A percentile compares a stretch with the other conserved stretches of the same genome.
phyloP scores from a whole-genome alignment of 73 alveolate species.

The Effrenium voratum region DNA sequence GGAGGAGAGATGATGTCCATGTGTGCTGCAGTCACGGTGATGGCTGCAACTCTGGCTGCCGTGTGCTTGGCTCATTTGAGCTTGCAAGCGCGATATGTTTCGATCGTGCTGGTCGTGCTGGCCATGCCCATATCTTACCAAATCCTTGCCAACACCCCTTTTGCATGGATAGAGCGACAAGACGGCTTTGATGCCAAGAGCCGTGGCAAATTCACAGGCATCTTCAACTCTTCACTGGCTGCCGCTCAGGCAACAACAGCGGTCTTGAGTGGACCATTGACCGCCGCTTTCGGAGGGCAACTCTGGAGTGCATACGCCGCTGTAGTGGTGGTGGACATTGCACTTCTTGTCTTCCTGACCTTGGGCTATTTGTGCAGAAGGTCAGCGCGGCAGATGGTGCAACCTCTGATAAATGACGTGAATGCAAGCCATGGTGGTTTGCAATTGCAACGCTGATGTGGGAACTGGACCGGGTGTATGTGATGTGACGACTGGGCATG shows the following conservation, averaged over 20 bases:
- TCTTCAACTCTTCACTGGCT: conserved; percentile 67
- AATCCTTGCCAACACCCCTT: conserved; percentile 79
- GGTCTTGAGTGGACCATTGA: conserved; percentile 72
- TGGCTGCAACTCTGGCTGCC: neutral
- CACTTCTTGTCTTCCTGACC: conserved; percentile 1
- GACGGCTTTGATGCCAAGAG: conserved; percentile 32
- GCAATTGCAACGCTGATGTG: too few relatives aligned
- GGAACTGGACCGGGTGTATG: too few relatives aligned
- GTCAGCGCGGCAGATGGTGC: too few relatives aligned
- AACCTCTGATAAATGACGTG: too few relatives aligned
- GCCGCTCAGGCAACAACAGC: conserved; percentile 68
- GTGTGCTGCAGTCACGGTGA: neutral
- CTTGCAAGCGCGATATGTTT: conserved; percentile 6
- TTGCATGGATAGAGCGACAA: conserved; percentile 86
- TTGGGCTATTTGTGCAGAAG: too few relatives aligned
- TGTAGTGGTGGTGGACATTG: conserved; percentile 5
- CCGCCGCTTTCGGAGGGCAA: conserved; percentile 31
- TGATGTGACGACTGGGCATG: too few relatives aligned
- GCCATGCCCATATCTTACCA: conserved; percentile 83
- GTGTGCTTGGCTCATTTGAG: conserved; percentile 44
- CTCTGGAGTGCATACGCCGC: conserved; percentile 81
- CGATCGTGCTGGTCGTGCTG: conserved; percentile 38
- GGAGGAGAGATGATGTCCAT: conserved; percentile 34
- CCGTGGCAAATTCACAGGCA: conserved; percentile 70
- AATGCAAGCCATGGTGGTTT: too few relatives aligned